Evolutionary conservation across 225 moss, liverwort and hornwort species (phyloP).

Genomic region (Polytrichum commune): DNA sequence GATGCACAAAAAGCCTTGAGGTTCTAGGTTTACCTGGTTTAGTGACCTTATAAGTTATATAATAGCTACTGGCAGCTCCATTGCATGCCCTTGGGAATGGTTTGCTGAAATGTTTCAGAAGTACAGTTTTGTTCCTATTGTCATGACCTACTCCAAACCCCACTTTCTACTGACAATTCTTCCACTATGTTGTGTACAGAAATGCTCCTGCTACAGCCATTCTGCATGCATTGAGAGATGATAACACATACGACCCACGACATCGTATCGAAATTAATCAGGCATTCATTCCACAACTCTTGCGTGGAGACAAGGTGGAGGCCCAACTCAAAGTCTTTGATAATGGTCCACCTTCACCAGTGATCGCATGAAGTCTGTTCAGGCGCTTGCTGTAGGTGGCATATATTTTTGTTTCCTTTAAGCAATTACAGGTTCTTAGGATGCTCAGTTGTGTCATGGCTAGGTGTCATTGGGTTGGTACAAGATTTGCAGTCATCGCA

Average conservation of each 20-base stretch:
- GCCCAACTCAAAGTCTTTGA: constrained; percentile 16
- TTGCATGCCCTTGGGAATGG: background rate
- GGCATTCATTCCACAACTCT: constrained; percentile 49
- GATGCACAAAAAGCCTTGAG: background rate
- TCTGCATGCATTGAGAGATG: constrained; percentile 21
- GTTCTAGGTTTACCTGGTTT: background rate
- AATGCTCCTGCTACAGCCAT: constrained; percentile 16
- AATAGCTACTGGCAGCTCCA: background rate
- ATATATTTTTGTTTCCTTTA: background rate
- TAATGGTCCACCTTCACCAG: constrained; percentile 17
- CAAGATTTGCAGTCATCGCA: background rate
- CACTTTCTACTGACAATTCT: background rate
- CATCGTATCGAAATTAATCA: constrained; percentile 47
- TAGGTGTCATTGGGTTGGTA: constrained; percentile 6
- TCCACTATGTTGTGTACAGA: constrained; percentile 5
- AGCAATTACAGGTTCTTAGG: background rate
- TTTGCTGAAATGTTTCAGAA: background rate
- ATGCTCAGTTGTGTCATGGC: background rate
- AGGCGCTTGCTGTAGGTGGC: constrained; percentile 1
- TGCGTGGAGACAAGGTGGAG: constrained; percentile 44
- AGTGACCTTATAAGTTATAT: background rate
- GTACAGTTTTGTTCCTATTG: too few species aligned
- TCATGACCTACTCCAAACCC: too few species aligned
- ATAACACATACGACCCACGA: constrained; percentile 43
- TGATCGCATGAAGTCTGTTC: background rate